Percentiles rank a stretch among this genome's conserved stretches.
Conservation (phyloP, 1,139 yeast genomes). For the Spathaspora sp. region DNA sequence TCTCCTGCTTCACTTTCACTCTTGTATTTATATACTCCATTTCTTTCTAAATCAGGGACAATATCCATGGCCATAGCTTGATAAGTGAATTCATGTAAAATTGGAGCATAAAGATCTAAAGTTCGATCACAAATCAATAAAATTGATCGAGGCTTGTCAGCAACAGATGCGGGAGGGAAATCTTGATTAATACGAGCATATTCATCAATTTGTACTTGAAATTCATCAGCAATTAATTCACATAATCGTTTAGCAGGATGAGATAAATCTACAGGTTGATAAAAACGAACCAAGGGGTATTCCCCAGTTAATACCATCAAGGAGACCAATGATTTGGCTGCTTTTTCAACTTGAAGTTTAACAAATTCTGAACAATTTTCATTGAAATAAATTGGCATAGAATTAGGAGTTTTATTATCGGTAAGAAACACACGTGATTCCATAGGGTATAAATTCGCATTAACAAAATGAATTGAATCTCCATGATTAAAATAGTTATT, state of each 20-base stretch:
- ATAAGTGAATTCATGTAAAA: constrained; percentile 89
- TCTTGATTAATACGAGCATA: constrained; percentile 70
- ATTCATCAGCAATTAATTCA: constrained; percentile 67
- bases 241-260: constrained; percentile 65
- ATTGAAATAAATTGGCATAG: constrained; percentile 76
- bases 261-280: constrained; percentile 48
- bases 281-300: constrained; percentile 81
- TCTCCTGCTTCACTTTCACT: constrained; percentile 65
- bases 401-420: constrained; percentile 42
- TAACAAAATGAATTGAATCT: constrained; percentile 26
- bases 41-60: constrained; percentile 48
- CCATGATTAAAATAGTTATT: constrained; percentile 26
- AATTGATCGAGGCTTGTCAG: constrained; percentile 66
- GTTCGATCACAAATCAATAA: constrained; percentile 80
- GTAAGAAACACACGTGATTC: constrained; percentile 42
- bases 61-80: constrained; percentile 91
- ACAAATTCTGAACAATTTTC: constrained; percentile 63
- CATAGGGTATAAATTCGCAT: constrained; percentile 31
- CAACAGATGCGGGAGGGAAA: constrained; percentile 57
- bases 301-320: constrained; percentile 81
- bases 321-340: constrained; percentile 66
- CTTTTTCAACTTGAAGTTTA: constrained; percentile 52
- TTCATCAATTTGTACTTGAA: constrained; percentile 70
- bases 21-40: constrained; percentile 57
- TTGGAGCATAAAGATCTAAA: constrained; percentile 78